These are phyloP conservation scores for Tetradesmus lagerheimii DNA, from an alignment of 139 green algal species.

Conservation along the genomic window DNA sequence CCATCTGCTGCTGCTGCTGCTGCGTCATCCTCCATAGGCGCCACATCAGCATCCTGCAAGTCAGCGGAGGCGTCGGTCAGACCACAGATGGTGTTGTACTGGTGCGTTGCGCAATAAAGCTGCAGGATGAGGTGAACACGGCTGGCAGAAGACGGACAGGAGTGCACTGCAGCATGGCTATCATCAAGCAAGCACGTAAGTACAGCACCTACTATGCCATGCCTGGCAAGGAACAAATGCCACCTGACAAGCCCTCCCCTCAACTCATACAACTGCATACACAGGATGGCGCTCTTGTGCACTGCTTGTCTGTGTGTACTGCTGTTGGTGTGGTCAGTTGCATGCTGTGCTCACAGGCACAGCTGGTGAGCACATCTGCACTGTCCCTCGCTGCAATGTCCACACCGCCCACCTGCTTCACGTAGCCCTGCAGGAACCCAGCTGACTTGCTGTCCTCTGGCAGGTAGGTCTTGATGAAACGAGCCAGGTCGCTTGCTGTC, in stretches of 20 bases:
- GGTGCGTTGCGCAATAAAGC: background rate
- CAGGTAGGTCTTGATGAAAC: slow-evolving; percentile 67
- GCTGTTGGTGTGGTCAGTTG: no score
- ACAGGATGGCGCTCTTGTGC: no score
- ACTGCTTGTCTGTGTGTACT: no score
- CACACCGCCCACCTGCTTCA: slow-evolving; percentile 55
- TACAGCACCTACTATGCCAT: no score
- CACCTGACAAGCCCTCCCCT: no score
- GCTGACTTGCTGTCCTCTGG: slow-evolving; percentile 48
- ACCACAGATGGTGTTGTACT: background rate
- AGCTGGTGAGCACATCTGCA: background rate
- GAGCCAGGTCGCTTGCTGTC: slow-evolving; percentile 57
- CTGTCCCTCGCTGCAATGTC: no score
- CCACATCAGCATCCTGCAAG: slow-evolving; percentile 21
- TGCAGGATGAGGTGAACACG: no score
- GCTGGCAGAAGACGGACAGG: no score
- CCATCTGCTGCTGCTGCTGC: slow-evolving; percentile 4
- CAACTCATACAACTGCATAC: no score
- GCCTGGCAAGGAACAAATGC: background rate
- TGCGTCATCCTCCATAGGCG: slow-evolving; percentile 36
- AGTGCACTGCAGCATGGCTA: background rate
- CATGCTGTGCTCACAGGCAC: background rate
- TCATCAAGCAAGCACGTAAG: background rate
- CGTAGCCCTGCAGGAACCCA: slow-evolving; percentile 52
- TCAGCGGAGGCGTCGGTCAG: no score